phyloP scores from a whole-genome alignment of 2,329 filamentous ascomycete species.

The Clonostachys solani region DNA sequence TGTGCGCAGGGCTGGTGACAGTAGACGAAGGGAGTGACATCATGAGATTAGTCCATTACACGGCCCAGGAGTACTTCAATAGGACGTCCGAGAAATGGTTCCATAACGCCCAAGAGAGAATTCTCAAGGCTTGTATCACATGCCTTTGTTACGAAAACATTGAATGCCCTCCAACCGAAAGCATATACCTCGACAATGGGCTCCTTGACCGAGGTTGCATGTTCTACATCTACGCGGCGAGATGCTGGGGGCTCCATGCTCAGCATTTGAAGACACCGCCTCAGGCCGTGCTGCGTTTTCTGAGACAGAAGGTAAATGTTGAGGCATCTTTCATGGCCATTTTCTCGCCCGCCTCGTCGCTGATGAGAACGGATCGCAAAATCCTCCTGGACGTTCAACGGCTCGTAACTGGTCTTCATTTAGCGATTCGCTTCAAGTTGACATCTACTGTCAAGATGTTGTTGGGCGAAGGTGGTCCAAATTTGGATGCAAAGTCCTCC shows the following conservation, averaged over 20 bases:
- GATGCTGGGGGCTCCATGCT: conserved; percentile 1
- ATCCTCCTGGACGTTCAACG: neutral
- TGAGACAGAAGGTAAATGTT: too few species aligned
- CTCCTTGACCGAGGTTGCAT: neutral
- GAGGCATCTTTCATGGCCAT: neutral
- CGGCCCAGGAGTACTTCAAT: conserved; percentile 38
- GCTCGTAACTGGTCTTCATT: neutral
- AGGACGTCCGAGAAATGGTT: conserved; percentile 13
- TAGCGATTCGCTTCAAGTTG: conserved; percentile 1
- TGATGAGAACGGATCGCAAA: too few species aligned
- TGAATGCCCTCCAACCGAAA: neutral
- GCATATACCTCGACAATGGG: neutral
- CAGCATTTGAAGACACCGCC: neutral
- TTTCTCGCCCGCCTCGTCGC: neutral
- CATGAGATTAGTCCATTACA: conserved; percentile 38
- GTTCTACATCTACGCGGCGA: conserved; percentile 1
- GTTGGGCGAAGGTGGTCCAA: neutral
- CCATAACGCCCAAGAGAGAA: conserved; percentile 15
- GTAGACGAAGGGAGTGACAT: conserved; percentile 29
- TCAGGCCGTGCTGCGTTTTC: neutral
- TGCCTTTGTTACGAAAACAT: conserved; percentile 28
- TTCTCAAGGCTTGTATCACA: conserved; percentile 22
- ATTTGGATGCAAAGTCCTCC: too few species aligned
- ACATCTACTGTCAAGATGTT: neutral
- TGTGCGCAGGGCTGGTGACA: conserved; percentile 35